These are phyloP conservation scores for Cyclocybe cylindracea DNA, from an alignment of 768 basidiomycete species.

Conservation along the genomic window DNA sequence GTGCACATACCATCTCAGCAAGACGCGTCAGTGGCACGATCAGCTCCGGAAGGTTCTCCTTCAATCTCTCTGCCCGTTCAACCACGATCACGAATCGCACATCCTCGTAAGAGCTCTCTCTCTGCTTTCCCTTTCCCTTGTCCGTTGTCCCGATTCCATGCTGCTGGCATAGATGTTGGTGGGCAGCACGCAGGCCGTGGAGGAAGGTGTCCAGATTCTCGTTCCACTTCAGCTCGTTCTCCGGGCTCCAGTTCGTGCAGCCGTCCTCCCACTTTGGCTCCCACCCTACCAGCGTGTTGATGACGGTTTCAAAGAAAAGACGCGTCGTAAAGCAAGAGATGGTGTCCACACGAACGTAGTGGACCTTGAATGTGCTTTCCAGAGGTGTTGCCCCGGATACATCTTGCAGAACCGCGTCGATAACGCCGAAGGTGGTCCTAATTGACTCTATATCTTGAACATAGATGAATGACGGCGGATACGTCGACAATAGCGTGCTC, in stretches of 20 bases:
- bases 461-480: slow-evolving; percentile 68
- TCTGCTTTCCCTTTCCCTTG: slow-evolving; percentile 28
- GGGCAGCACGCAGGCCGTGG: slow-evolving; percentile 57
- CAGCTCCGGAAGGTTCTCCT: slow-evolving; percentile 61
- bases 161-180: slow-evolving; percentile 24
- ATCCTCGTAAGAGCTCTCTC: slow-evolving; percentile 23
- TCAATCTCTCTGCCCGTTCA: slow-evolving; percentile 68
- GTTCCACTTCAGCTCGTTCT: slow-evolving; percentile 50
- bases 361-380: slow-evolving; percentile 27
- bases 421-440: slow-evolving; percentile 44
- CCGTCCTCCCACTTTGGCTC: slow-evolving; percentile 59
- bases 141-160: background rate
- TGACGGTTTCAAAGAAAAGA: slow-evolving; percentile 63
- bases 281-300: slow-evolving; percentile 64
- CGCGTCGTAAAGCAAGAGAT: slow-evolving; percentile 62
- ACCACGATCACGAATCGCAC: slow-evolving; percentile 60
- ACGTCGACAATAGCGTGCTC: slow-evolving; percentile 34
- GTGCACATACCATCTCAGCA: slow-evolving; percentile 60
- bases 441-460: slow-evolving; percentile 58
- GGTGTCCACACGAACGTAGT: slow-evolving; percentile 52
- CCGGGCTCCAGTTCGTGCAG: slow-evolving; percentile 56
- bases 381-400: slow-evolving; percentile 14
- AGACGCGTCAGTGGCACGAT: slow-evolving; percentile 72
- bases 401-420: slow-evolving; percentile 36
- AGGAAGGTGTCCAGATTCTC: slow-evolving; percentile 69